A percentile compares a stretch with the other conserved stretches of the same genome.
Evolutionary conservation across 805 yeast genomes (phyloP).

Genomic region (Kluyveromyces dobzhanskii): DNA sequence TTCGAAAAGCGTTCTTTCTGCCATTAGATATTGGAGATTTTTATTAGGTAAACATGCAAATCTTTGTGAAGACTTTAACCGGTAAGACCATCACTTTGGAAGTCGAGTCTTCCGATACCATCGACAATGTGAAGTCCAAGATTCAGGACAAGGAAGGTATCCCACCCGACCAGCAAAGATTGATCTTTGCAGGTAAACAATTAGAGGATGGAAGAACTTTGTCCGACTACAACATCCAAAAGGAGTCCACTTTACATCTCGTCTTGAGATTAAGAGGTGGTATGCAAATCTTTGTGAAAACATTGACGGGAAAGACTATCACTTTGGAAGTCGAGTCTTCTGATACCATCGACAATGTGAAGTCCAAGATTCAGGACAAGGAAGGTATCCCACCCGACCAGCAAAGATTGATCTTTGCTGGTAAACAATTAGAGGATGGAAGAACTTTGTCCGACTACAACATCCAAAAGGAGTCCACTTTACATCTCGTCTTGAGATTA

Average conservation of each 20-base stretch:
- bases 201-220: constrained; percentile 64
- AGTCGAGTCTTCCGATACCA: constrained; percentile 90
- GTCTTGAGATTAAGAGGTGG: constrained; percentile 67
- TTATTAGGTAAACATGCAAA: constrained; percentile 68
- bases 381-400: constrained; percentile 97
- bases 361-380: constrained; percentile 92
- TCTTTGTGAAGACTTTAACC: constrained; percentile 95
- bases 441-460: constrained; percentile 91
- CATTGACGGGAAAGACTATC: constrained; percentile 84
- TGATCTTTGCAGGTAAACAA: constrained; percentile 64
- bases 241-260: constrained; percentile 62
- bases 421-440: constrained; percentile 94
- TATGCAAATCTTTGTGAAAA: constrained; percentile 89
- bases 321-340: constrained; percentile 84
- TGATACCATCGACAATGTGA: constrained; percentile 92
- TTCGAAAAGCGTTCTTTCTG: no score
- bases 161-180: constrained; percentile 65
- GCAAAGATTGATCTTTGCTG: constrained; percentile 91
- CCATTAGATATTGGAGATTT: no score
- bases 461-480: constrained; percentile 89
- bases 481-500: constrained; percentile 76
- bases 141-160: constrained; percentile 66
- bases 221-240: constrained; percentile 64
- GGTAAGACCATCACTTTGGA: constrained; percentile 94
- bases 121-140: constrained; percentile 80